Conservation (phyloP, 306 rosid genomes). For the Sindora glabra region DNA sequence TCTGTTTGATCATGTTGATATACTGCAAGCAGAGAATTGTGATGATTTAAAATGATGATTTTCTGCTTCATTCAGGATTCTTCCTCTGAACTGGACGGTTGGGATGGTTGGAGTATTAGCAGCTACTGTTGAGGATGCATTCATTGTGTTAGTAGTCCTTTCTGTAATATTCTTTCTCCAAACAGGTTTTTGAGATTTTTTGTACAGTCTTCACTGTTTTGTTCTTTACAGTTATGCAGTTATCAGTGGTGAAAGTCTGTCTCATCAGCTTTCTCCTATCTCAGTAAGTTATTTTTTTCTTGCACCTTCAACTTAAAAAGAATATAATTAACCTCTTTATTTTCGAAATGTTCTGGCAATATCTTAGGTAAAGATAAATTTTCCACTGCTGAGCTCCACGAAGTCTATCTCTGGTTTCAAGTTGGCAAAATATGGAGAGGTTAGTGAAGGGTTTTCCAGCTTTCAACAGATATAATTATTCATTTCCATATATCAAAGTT, state of each 20-base stretch:
- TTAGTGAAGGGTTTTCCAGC: no score
- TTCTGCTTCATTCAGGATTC: slow-evolving; percentile 52
- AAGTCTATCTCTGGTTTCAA: no score
- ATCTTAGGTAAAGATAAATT: no score
- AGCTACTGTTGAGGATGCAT: slow-evolving; percentile 72
- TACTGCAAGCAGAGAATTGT: neutral
- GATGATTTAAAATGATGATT: slow-evolving; percentile 2
- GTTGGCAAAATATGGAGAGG: no score
- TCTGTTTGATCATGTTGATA: slow-evolving; percentile 6
- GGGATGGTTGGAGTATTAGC: slow-evolving; percentile 95
- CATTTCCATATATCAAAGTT: no score
- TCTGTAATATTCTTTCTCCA: slow-evolving; percentile 1
- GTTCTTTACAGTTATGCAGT: slow-evolving; percentile 70
- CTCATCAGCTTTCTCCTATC: slow-evolving; percentile 20
- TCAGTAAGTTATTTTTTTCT: no score
- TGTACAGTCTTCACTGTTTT: slow-evolving; percentile 9
- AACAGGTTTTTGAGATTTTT: slow-evolving; percentile 3
- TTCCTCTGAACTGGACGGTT: slow-evolving; percentile 92
- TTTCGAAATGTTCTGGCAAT: no score
- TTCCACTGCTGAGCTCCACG: no score
- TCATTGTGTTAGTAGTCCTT: slow-evolving; percentile 54
- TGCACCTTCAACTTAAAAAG: no score
- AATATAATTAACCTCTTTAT: no score
- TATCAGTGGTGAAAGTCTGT: slow-evolving; percentile 46
- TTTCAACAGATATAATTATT: no score